Evolutionary conservation across 1,139 yeast genomes (phyloP).

Genomic region (Blastobotrys ciferrii): DNA sequence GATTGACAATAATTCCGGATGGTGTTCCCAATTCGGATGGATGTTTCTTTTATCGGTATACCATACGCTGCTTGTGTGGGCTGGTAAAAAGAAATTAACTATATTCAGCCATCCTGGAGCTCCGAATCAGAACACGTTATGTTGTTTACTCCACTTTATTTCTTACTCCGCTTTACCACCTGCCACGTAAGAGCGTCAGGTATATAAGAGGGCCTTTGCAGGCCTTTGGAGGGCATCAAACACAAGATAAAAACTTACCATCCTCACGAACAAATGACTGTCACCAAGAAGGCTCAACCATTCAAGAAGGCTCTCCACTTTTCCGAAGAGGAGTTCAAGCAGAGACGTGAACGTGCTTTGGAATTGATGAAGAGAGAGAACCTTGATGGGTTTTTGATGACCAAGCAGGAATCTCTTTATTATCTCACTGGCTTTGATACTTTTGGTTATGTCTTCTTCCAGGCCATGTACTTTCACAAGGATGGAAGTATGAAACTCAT

Average conservation of each 20-base stretch:
- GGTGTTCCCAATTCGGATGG: background rate
- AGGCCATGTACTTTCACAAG: slow-evolving; percentile 17
- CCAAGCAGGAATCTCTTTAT: slow-evolving; percentile 16
- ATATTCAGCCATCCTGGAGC: too few species aligned
- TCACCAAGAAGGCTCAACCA: slow-evolving; percentile 14
- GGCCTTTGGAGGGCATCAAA: too few species aligned
- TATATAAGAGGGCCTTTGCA: background rate
- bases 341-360: slow-evolving; percentile 13
- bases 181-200: background rate
- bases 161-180: background rate
- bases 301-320: slow-evolving; percentile 18
- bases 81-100: background rate
- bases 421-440: slow-evolving; percentile 16
- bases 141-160: background rate
- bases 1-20: background rate
- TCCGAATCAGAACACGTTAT: too few species aligned
- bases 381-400: slow-evolving; percentile 16
- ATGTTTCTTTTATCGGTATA: background rate
- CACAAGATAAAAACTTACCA: too few species aligned
- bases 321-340: slow-evolving; percentile 15
- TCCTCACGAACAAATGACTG: slow-evolving; percentile 8
- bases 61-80: background rate
- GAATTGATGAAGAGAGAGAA: slow-evolving; percentile 16
- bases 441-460: slow-evolving; percentile 18
- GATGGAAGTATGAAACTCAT: slow-evolving; percentile 16